Base-by-base conservation (phyloP, 495 filamentous ascomycete species). In the Penicillium herquei region DNA sequence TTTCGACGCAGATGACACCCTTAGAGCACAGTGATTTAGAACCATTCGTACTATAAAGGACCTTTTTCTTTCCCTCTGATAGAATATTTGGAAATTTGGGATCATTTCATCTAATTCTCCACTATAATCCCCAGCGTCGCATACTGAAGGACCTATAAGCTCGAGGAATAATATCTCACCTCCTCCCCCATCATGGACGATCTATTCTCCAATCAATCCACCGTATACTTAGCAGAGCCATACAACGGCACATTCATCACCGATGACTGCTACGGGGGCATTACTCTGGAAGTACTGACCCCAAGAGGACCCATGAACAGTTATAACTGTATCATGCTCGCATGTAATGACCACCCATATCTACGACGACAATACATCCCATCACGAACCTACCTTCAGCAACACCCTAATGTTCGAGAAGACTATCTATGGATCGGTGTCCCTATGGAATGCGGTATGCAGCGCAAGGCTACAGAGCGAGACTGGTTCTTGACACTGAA, bases 321-420 rank as follows among this genome's bases (percentile, higher is more conserved):
- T 17, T 30, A 32, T 10, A 46, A 46, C 26, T 46, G 43, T 21
- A 46, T 46, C 43, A 46, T 46, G 43, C 43, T 46, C 26, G 30
- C 43, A 31, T 31, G 21, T 16, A 46, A 46, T 14, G 43, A 46
- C 26, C 43, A 46, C 11, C 43, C 43, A 30, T 46, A 46, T 32
- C 43, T 46, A 26, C 43, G 21, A 7, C 43, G 43, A 31, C 26
- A n/a, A 26, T 46, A 46, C 43, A 31, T 46, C 3, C 43, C 43
- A 46, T 46, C 43, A 32, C 13, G n/a, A 26, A 8, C 6, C 10
- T 46, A 46, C 26, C 43, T 5, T 3, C 43, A 6, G 13, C 43
- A n/a, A 3, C 30, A 46, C 16, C 11, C 43, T 26, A 11, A 32
- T 2, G 26, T 33, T 12, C 2, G 8, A 9, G 43, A 31, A 9